These are phyloP conservation scores for Globisporangium paroecandrum DNA, from an alignment of 352 stramenopile species.

Conservation along the genomic window DNA sequence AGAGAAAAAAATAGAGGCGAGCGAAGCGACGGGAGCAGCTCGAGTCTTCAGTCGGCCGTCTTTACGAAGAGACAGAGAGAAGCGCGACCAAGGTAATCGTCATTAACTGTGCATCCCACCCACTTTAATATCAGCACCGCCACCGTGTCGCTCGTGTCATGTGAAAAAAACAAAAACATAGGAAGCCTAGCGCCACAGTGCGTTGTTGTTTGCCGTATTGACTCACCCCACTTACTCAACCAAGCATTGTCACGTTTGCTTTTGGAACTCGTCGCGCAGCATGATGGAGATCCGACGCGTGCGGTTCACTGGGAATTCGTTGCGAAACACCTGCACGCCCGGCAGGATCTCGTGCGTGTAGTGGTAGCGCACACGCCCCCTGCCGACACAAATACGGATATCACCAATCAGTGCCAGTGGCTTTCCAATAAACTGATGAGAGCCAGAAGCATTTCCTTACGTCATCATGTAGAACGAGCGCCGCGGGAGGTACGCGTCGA, in stretches of 20 bases:
- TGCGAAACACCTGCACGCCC: slow-evolving; percentile 52
- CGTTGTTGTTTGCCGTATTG: not conserved
- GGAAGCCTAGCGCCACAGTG: not conserved
- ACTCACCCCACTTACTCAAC: not conserved
- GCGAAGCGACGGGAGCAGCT: not conserved
- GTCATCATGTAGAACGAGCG: slow-evolving; percentile 89
- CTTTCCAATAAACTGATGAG: not conserved
- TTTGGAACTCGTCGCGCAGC: slow-evolving; percentile 64
- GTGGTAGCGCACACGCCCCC: slow-evolving; percentile 73
- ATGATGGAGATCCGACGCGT: slow-evolving; percentile 84
- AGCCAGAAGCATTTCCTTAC: slow-evolving; percentile 25
- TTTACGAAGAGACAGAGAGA: not conserved
- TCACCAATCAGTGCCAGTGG: not conserved
- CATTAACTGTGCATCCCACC: not conserved
- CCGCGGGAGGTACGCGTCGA: slow-evolving; percentile 64
- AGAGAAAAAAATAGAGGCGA: slow-evolving; percentile 13
- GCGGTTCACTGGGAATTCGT: slow-evolving; percentile 52
- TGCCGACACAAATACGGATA: slow-evolving; percentile 13
- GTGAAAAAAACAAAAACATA: not conserved
- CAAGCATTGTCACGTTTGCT: slow-evolving; percentile 14
- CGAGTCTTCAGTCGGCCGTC: not conserved
- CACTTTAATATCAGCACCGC: slow-evolving; percentile 8
- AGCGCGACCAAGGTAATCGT: not conserved
- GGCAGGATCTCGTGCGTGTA: slow-evolving; percentile 87
- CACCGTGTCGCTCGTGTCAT: not conserved